A percentile compares a stretch with the other conserved stretches of the same genome.
Evolutionary conservation across 768 basidiomycete species (phyloP).

Genomic region (Suillus americanus): DNA sequence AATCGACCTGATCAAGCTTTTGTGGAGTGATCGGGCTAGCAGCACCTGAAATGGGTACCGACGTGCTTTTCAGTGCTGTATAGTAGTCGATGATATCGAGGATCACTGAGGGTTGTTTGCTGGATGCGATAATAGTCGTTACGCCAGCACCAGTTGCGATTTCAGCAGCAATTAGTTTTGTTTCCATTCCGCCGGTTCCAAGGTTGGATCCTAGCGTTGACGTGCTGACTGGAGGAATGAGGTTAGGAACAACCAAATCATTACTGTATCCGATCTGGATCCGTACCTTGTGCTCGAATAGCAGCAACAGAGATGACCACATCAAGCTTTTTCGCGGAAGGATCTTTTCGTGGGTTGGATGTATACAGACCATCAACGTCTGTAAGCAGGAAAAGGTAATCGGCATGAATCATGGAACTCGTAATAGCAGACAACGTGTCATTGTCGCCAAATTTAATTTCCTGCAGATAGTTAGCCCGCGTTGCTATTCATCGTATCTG

Average conservation of each 20-base stretch:
- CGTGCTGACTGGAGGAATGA: constrained; percentile 69
- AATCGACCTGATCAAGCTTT: constrained; percentile 22
- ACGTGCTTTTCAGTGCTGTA: constrained; percentile 38
- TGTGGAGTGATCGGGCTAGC: constrained; percentile 22
- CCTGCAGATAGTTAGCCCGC: constrained; percentile 44
- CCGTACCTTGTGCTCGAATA: constrained; percentile 77
- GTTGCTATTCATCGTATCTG: neutral
- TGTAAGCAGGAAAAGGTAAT: constrained; percentile 94
- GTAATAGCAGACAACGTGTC: constrained; percentile 98
- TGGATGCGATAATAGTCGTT: constrained; percentile 86
- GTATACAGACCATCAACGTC: constrained; percentile 97
- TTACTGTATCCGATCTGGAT: neutral
- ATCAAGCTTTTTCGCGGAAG: constrained; percentile 74
- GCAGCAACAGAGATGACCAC: constrained; percentile 80
- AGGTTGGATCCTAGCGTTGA: constrained; percentile 89
- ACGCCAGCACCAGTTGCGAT: constrained; percentile 96
- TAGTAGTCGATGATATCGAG: constrained; percentile 83
- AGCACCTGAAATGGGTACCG: constrained; percentile 35
- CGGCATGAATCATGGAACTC: constrained; percentile 95
- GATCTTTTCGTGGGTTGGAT: constrained; percentile 91
- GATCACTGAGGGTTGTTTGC: constrained; percentile 73
- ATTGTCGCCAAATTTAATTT: constrained; percentile 99
- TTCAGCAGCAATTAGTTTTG: constrained; percentile 97
- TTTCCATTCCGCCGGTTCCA: constrained; percentile 99
- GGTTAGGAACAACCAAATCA: neutral